A percentile compares a stretch with the other conserved stretches of the same genome.
phyloP scores from a whole-genome alignment of 1,139 yeast genomes.

The Magnusiomyces magnusii region DNA sequence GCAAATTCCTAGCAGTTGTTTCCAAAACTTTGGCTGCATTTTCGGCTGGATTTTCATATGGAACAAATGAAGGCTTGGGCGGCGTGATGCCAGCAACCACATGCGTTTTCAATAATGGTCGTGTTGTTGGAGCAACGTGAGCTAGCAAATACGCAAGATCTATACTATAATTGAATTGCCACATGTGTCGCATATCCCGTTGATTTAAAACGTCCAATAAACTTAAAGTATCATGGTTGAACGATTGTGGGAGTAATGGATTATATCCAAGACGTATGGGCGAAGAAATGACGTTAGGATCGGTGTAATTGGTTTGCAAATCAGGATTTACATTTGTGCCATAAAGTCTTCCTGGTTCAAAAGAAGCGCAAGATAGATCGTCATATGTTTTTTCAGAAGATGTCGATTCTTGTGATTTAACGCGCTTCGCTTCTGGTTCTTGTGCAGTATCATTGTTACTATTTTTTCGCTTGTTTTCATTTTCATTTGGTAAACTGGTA shows the following conservation, averaged over 20 bases:
- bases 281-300: constrained; percentile 11
- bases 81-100: constrained; percentile 25
- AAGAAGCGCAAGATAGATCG: not conserved
- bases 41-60: not conserved
- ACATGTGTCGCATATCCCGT: constrained; percentile 17
- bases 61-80: not conserved
- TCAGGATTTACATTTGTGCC: not conserved
- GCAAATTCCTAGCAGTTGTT: not conserved
- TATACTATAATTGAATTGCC: constrained; percentile 30
- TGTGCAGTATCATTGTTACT: not conserved
- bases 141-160: constrained; percentile 25
- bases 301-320: not conserved
- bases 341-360: not conserved
- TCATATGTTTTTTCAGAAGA: not conserved
- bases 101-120: constrained; percentile 19
- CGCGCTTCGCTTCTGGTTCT: not conserved
- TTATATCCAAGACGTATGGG: constrained; percentile 18
- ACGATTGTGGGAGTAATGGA: constrained; percentile 17
- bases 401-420: not conserved
- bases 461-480: not conserved
- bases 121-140: constrained; percentile 20
- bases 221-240: constrained; percentile 19
- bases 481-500: too few relatives aligned
- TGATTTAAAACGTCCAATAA: constrained; percentile 21
- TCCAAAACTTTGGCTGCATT: not conserved